Base-by-base conservation (phyloP, 1,139 yeast genomes). In the Fermentozyma sake region DNA sequence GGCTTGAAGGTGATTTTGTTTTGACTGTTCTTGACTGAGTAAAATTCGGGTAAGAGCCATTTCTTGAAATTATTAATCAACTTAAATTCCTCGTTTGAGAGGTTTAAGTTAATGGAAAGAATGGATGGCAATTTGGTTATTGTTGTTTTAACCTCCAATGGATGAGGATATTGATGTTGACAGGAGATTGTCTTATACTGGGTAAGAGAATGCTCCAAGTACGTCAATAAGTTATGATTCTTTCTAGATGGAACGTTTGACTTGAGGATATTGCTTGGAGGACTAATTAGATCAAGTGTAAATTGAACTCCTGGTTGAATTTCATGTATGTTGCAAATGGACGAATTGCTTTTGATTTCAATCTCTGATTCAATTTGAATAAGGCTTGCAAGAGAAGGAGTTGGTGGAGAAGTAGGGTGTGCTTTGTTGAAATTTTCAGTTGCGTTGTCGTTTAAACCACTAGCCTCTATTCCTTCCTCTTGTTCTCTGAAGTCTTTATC, bases 41-140 rank as follows among this genome's bases (percentile, higher is more conserved):
- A 75, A 46, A 80, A 79, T 34, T 69, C 76, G 3, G 77, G 73
- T 6, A 68, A 67, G 5, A 82, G 54, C 87, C 91, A 80, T 24
- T 69, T 67, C 24, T 64, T 62, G 19, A 60, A 60, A 20, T 58
- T 48, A 20, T 46, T 46, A 15, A 67, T 48, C 18, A 47, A 30
- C 12, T 46, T 52, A 37, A 55, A 67, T 37, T 79, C 83, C 23
- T 68, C 69, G 33, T 69, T 65, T 18, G 68, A 50, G 29, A 81
- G 55, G 31, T 72, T 66, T 15, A 81, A 48, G 41, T 80, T 80
- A 24, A 87, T 56, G 6, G 81, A 72, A 20, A 87, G 53, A 6
- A 86, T 63, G 2, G 80, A 76, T 0, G 96, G 93, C 10, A 85
- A 58, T 26, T 64, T 65, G 13, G 61, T 59, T 3, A 75, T 70